These are phyloP conservation scores for Punica granatum DNA, from an alignment of 345 rosid species.

Conservation along the genomic window DNA sequence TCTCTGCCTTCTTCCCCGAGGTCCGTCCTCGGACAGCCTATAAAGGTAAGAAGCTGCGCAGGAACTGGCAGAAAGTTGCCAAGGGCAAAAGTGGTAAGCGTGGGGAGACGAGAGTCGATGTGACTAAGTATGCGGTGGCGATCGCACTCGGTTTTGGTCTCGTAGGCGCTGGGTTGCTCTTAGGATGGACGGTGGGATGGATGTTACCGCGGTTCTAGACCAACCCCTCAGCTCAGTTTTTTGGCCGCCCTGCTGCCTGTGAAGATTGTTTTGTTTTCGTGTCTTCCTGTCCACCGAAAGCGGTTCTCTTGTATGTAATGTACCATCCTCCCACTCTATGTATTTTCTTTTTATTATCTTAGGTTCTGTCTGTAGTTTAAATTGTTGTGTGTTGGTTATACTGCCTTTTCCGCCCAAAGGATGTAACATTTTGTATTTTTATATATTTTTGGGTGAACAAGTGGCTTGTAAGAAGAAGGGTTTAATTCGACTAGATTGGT, in stretches of 20 bases:
- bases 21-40: constrained; percentile 45
- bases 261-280: neutral
- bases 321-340: too few species aligned
- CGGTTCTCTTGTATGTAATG: neutral
- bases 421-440: neutral
- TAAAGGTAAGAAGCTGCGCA: constrained; percentile 22
- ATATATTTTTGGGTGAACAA: neutral
- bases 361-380: too few species aligned
- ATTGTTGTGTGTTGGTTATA: too few species aligned
- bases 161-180: constrained; percentile 84
- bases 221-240: neutral
- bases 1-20: constrained; percentile 34
- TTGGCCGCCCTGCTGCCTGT: neutral
- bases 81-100: constrained; percentile 30
- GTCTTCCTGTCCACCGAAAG: too few species aligned
- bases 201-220: constrained; percentile 47
- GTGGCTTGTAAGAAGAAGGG: neutral
- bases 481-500: neutral
- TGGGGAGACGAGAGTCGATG: constrained; percentile 25
- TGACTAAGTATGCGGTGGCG: constrained; percentile 39
- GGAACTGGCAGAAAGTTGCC: constrained; percentile 21
- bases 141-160: constrained; percentile 74
- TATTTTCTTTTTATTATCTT: too few species aligned
- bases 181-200: constrained; percentile 97
- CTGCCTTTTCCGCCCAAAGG: too few species aligned